These are phyloP conservation scores for Metschnikowia orientalis DNA, from an alignment of 805 yeast genomes.

Conservation along the genomic window DNA sequence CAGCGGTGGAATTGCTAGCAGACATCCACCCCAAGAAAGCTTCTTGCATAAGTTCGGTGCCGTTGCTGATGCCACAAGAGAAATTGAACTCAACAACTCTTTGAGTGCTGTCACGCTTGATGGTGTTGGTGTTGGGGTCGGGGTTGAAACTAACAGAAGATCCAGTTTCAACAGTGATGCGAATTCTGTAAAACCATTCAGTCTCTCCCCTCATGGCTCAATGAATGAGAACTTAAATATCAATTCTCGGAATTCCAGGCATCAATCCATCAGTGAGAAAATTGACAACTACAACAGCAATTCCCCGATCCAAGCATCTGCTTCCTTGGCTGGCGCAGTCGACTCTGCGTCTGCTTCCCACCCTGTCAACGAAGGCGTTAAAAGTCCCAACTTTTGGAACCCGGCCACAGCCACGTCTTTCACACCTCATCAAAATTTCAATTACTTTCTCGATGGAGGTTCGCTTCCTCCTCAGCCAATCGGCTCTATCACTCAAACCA, in stretches of 20 bases:
- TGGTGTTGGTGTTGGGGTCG: slow-evolving; percentile 17
- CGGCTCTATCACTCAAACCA: slow-evolving; percentile 24
- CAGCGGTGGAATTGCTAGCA: slow-evolving; percentile 48
- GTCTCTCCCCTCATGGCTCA: slow-evolving; percentile 36
- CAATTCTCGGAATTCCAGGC: slow-evolving; percentile 33
- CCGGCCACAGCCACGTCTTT: slow-evolving; percentile 61
- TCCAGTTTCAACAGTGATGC: slow-evolving; percentile 43
- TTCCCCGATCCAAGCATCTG: slow-evolving; percentile 44
- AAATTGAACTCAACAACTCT: slow-evolving; percentile 48
- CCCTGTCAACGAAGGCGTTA: slow-evolving; percentile 7
- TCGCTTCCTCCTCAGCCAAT: slow-evolving; percentile 9
- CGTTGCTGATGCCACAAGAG: slow-evolving; percentile 68
- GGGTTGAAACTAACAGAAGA: slow-evolving; percentile 41
- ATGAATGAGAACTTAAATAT: slow-evolving; percentile 42
- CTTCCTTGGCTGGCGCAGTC: slow-evolving; percentile 29
- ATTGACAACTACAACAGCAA: slow-evolving; percentile 51
- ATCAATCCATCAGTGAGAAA: slow-evolving; percentile 57
- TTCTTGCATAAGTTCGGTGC: slow-evolving; percentile 61
- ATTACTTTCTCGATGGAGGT: slow-evolving; percentile 27
- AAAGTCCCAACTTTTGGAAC: slow-evolving; percentile 52
- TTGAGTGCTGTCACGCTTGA: slow-evolving; percentile 38
- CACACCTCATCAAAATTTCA: slow-evolving; percentile 38
- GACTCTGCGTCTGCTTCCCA: slow-evolving; percentile 15
- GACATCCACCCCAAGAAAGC: slow-evolving; percentile 44
- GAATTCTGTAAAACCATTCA: slow-evolving; percentile 18